Base-by-base conservation (phyloP, 306 rosid genomes). In the Myrica gale region DNA sequence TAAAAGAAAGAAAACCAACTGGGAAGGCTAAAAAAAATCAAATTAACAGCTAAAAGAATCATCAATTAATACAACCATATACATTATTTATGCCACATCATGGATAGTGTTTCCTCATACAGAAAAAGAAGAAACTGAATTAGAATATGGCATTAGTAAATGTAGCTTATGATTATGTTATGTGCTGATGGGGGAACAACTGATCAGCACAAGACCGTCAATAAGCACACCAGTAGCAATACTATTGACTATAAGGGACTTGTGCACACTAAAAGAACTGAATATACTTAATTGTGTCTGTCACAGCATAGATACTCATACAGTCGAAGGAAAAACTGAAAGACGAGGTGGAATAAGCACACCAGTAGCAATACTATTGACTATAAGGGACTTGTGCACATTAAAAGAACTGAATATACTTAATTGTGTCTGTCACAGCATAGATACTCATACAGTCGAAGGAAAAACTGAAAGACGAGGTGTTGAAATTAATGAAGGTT, bases 161-260 rank as follows among this genome's bases (percentile, higher is more conserved):
- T 83, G 60, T 72, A 79, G 83, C 83, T 83, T 76, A 79, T 79
- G 86, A 82, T 44, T 69, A 68, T 74, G 82, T 82, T 82, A 74
- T 58, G 80, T 69, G 65, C 80, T 19, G 74, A 82, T 61, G 82
- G 74, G 53, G 43, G 7, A 43, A 41, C 80, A 43, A 41, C 84
- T 69, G 62, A 47, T 84, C 80, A 74, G 72, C 70, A 47, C 77
- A 54, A 60, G 80, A 81, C 82, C 68, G 75, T 77, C 87, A 74
- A 80, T 79, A 79, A 83, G 84, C 84, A 83, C 69, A 39, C 41
- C 6, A 6, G 17, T 63, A 44, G 41, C 4, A 63, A 37, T 0
- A 56, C 4, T 3, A 5, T n/a, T 60, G 43, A 60, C 67, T 11
- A 12, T 5, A 55, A 0, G 19, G 26, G 7, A 2, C 17, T 4